Percentiles rank a stretch among this genome's conserved stretches.
Evolutionary conservation across 768 basidiomycete species (phyloP).

Genomic region (Sarcodon aspratus): DNA sequence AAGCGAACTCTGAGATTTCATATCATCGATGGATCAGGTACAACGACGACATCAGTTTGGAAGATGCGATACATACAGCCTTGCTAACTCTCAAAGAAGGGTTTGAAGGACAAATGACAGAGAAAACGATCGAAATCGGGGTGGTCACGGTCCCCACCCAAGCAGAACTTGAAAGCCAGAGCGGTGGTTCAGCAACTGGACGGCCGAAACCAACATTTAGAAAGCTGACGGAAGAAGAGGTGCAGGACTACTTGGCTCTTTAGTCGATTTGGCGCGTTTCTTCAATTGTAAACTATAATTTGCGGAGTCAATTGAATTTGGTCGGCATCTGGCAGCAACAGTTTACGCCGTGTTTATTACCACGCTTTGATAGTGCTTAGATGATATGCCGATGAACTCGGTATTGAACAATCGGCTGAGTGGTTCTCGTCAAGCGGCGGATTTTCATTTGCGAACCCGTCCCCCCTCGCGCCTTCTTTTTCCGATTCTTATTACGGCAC

Average conservation of each 20-base stretch:
- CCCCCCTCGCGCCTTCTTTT: too few species aligned
- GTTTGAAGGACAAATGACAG: constrained; percentile 99
- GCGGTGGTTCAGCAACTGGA: constrained; percentile 35
- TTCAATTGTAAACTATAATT: too few species aligned
- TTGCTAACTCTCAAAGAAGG: constrained; percentile 97
- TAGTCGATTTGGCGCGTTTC: constrained; percentile 20
- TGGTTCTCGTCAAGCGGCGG: too few species aligned
- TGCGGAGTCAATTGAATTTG: too few species aligned
- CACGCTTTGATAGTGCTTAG: too few species aligned
- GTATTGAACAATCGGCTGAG: too few species aligned
- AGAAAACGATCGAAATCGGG: constrained; percentile 99
- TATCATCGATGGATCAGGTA: constrained; percentile 42
- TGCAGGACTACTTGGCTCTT: constrained; percentile 88
- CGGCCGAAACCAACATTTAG: constrained; percentile 84
- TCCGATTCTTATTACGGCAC: too few species aligned
- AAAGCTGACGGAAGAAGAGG: constrained; percentile 93
- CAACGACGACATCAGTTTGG: constrained; percentile 97
- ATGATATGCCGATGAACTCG: too few species aligned
- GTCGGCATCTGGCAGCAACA: too few species aligned
- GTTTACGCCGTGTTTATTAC: too few species aligned
- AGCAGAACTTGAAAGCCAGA: constrained; percentile 40
- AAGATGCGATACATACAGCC: constrained; percentile 98
- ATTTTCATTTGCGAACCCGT: too few species aligned
- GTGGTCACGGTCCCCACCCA: constrained; percentile 82
- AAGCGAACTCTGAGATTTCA: constrained; percentile 4